These are phyloP conservation scores for Lichtheimia hyalospora DNA, from an alignment of 371 early-diverging fungal species.

Conservation along the genomic window DNA sequence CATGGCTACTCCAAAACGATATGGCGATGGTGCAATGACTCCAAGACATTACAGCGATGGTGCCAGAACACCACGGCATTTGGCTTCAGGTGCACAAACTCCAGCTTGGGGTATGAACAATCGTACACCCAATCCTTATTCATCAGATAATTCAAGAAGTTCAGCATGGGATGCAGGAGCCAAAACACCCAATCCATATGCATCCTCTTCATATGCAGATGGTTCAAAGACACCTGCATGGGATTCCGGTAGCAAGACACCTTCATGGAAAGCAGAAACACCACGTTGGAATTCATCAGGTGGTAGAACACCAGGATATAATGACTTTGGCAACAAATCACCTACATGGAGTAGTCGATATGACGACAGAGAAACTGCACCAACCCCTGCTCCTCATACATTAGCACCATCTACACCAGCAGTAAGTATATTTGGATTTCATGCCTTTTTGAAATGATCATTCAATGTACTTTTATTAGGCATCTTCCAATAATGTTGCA, in stretches of 20 bases:
- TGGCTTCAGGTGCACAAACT: constrained; percentile 62
- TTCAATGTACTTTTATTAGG: constrained; percentile 5
- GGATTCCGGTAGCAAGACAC: constrained; percentile 65
- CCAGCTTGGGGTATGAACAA: constrained; percentile 79
- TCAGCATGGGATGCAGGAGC: constrained; percentile 74
- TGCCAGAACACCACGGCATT: constrained; percentile 60
- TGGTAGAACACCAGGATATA: constrained; percentile 67
- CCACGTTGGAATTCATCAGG: constrained; percentile 41
- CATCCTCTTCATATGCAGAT: constrained; percentile 29
- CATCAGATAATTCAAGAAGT: constrained; percentile 63
- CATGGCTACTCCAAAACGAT: constrained; percentile 39
- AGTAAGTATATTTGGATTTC: constrained; percentile 15
- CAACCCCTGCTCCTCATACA: constrained; percentile 39
- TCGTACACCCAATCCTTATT: constrained; percentile 70
- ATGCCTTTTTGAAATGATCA: neutral
- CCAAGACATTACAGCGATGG: constrained; percentile 51
- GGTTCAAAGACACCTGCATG: constrained; percentile 72
- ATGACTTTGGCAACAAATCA: constrained; percentile 57
- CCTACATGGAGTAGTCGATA: constrained; percentile 42
- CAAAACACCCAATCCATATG: constrained; percentile 56
- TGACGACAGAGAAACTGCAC: constrained; percentile 34
- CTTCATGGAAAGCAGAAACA: constrained; percentile 30
- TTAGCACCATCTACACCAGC: constrained; percentile 42
- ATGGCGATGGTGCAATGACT: constrained; percentile 45
- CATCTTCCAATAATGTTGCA: constrained; percentile 28